Percentiles rank a stretch among this genome's conserved stretches.
Conservation (phyloP, 768 basidiomycete genomes). For the Termitomyces sp. region DNA sequence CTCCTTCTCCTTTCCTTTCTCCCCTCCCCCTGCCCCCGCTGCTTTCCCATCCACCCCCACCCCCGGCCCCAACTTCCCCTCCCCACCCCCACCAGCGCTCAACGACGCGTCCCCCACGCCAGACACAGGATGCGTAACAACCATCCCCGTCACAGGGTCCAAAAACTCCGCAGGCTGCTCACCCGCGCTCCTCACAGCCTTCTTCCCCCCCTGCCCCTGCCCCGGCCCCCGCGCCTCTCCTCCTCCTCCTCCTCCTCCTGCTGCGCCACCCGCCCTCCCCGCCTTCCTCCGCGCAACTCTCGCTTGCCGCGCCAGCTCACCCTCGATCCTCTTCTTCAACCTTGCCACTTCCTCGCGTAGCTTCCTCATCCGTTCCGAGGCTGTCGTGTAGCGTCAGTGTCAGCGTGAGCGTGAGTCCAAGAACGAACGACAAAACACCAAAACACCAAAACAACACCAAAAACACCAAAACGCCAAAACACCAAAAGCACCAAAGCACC, state of each 20-base stretch:
- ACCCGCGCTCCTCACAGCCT: not conserved
- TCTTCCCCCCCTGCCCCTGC: conserved; percentile 13
- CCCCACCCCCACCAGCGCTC: too few species aligned
- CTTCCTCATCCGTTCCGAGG: conserved; percentile 67
- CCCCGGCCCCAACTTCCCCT: too few species aligned
- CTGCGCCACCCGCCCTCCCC: conserved; percentile 1
- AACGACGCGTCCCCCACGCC: too few species aligned
- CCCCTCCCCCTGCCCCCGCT: too few species aligned
- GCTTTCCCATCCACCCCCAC: too few species aligned
- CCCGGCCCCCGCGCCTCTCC: not conserved
- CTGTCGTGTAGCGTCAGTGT: conserved; percentile 32
- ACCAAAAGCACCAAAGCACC: not conserved
- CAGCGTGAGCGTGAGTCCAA: too few species aligned
- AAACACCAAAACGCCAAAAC: too few species aligned
- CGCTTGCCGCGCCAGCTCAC: conserved; percentile 71
- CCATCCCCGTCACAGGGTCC: conserved; percentile 25
- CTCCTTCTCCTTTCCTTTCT: not conserved
- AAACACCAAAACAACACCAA: too few species aligned
- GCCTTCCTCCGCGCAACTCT: conserved; percentile 17
- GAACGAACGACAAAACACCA: too few species aligned
- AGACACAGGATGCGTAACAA: not conserved
- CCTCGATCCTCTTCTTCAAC: conserved; percentile 69
- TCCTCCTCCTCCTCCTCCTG: conserved; percentile 11
- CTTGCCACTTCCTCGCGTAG: conserved; percentile 68
- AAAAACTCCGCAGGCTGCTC: conserved; percentile 37